phyloP scores from a whole-genome alignment of 2,329 filamentous ascomycete genomes.

The Calonectria hongkongensis region DNA sequence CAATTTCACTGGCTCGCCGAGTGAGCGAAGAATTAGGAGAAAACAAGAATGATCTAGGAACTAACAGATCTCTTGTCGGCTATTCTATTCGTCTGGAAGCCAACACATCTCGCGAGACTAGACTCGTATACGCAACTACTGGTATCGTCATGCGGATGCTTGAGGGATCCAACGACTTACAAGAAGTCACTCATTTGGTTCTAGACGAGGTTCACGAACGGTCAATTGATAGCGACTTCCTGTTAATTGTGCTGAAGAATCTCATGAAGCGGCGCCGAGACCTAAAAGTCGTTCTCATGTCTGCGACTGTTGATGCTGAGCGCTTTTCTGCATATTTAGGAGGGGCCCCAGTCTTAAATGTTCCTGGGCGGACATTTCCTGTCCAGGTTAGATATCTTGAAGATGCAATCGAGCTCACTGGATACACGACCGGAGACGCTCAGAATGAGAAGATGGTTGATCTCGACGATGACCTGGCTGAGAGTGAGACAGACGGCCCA shows the following conservation, averaged over 20 bases:
- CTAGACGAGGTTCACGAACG: conserved; percentile 99
- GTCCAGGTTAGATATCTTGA: conserved; percentile 92
- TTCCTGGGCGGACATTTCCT: conserved; percentile 95
- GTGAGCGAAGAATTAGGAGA: conserved; percentile 98
- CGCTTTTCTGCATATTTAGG: conserved; percentile 93
- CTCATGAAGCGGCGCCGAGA: conserved; percentile 85
- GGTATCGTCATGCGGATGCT: conserved; percentile 99
- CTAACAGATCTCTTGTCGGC: conserved; percentile 87
- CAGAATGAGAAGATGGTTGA: conserved; percentile 73
- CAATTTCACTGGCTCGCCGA: conserved; percentile 92
- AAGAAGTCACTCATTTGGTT: conserved; percentile 93
- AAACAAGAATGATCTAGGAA: conserved; percentile 86
- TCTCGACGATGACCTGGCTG: conserved; percentile 76
- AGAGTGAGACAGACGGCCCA: conserved; percentile 70
- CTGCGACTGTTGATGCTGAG: conserved; percentile 94
- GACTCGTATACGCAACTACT: conserved; percentile 91
- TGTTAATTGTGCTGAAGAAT: conserved; percentile 92
- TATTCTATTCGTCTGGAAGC: conserved; percentile 96
- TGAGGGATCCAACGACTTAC: conserved; percentile 89
- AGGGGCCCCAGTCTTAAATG: conserved; percentile 89
- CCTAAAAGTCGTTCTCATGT: conserved; percentile 97
- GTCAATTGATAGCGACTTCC: conserved; percentile 96
- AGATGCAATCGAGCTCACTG: conserved; percentile 92
- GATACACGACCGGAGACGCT: conserved; percentile 74
- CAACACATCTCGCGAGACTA: conserved; percentile 86